phyloP scores from a whole-genome alignment of 208 protist genomes.

The Trypanosomatidae sp. region DNA sequence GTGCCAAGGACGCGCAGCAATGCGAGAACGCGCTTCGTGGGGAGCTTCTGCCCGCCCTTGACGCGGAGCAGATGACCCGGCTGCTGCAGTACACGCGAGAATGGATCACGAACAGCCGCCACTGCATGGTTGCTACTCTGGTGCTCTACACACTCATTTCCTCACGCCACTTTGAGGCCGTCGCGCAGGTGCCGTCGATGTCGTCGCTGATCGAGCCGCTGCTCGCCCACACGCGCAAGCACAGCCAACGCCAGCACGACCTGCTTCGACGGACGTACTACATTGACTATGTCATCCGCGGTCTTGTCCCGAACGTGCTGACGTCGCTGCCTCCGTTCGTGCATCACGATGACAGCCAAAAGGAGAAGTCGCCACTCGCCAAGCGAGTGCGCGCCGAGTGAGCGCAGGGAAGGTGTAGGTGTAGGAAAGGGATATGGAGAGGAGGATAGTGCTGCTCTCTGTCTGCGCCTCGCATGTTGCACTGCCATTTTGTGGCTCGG shows the following conservation, averaged over 20 bases:
- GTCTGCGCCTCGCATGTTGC: neutral
- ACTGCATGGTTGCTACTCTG: constrained; percentile 76
- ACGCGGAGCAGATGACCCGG: constrained; percentile 59
- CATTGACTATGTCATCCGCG: constrained; percentile 85
- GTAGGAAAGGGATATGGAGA: neutral
- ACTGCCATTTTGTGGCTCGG: neutral
- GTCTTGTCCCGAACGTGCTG: constrained; percentile 49
- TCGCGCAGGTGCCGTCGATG: constrained; percentile 60
- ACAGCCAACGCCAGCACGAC: constrained; percentile 86
- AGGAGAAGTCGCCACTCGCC: constrained; percentile 4
- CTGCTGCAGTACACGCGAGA: constrained; percentile 91
- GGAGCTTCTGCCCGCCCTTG: constrained; percentile 56
- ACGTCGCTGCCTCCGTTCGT: constrained; percentile 70
- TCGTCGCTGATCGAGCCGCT: constrained; percentile 76
- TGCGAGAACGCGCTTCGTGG: constrained; percentile 66
- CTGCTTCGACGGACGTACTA: constrained; percentile 87
- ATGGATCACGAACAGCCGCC: constrained; percentile 91
- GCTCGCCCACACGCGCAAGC: constrained; percentile 79
- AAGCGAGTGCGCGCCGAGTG: constrained; percentile 32
- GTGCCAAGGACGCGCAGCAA: constrained; percentile 46
- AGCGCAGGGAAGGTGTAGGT: neutral
- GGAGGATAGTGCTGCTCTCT: neutral
- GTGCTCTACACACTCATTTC: constrained; percentile 66
- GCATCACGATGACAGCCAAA: neutral
- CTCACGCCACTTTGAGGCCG: constrained; percentile 60